Evolutionary conservation across 1,139 yeast genomes (phyloP), one percentile per base, ranked within the genome.

Genomic region (Suhomyces bokatorum): DNA sequence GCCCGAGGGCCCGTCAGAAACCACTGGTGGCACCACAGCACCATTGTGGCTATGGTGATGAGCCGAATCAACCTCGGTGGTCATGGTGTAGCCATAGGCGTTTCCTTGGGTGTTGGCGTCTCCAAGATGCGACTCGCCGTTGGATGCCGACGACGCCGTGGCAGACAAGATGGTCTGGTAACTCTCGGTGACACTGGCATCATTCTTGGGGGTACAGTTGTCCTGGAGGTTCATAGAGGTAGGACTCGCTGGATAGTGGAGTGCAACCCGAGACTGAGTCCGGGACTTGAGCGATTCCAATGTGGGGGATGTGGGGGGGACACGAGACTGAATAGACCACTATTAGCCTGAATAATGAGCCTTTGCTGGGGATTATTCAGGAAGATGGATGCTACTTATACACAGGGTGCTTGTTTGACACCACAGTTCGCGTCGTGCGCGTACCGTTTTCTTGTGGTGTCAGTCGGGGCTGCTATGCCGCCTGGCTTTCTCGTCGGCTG

Each of bases 221-320:
- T 51, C 55, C 31, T 48, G 54, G 32, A 53, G 48, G 40, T 53
- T 47, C 56, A 53, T 53, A 17, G 43, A 35, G 17, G 34, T 14
- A 15, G 41, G 40, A 34, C 40, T 41, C 29, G 34, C 34, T n/a
- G 38, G 39, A 26, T 14, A 16, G 22, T 13, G 34, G 17, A 26
- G 30, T 29, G 33, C 29, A 16, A 34, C 13, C 36, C 36, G 36
- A 12, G 29, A 14, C 20, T 22, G 17, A 9, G 42, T 15, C 22
- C 13, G 29, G 8, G 35, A 31, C 24, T n/a, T 5, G n/a, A 37
- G 28, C 24, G 40, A 37, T 24, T 37, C 35, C 40, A 37, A 22
- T 32, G 24, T 34, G 29, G 15, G 9, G 29, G 22, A 1, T n/a
- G 15, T 13, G 29, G 17, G 24, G 29, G 14, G 7, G 6, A 6